A percentile compares a stretch with the other conserved stretches of the same genome.
phyloP scores from a whole-genome alignment of 495 filamentous ascomycete genomes.

The Xylaria bambusicola region DNA sequence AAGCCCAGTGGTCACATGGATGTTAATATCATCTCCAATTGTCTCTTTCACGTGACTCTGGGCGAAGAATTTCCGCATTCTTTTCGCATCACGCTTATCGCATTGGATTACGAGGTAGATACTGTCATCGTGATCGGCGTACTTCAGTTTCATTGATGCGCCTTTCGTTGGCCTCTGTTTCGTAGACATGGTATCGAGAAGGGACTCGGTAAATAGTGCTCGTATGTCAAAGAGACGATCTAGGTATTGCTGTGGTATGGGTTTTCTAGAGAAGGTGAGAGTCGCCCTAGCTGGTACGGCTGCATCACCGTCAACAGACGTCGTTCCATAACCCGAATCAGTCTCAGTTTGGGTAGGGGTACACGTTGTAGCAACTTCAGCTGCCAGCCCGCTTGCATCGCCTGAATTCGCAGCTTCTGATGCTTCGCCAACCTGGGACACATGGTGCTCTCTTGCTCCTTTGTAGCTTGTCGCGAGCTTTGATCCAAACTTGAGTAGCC shows the following conservation, averaged over 20 bases:
- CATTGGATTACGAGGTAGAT: not conserved
- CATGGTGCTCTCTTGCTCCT: not conserved
- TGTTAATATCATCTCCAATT: not conserved
- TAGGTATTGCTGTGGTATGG: constrained; percentile 15
- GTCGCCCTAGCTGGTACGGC: not conserved
- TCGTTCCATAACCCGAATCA: not conserved
- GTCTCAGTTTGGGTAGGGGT: not conserved
- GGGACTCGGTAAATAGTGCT: constrained; percentile 19
- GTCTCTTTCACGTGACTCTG: not conserved
- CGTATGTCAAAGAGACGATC: constrained; percentile 32
- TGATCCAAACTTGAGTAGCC: not conserved
- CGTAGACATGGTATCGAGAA: constrained; percentile 18
- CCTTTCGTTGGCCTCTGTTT: not conserved
- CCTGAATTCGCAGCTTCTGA: not conserved
- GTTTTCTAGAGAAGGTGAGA: constrained; percentile 18
- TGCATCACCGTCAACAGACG: not conserved
- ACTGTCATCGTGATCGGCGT: not conserved
- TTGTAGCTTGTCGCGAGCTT: not conserved
- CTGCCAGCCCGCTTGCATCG: not conserved
- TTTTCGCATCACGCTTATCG: constrained; percentile 5
- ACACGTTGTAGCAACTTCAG: not conserved
- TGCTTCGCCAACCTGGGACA: not conserved
- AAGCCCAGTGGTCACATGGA: not conserved
- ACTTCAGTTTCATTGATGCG: not conserved
- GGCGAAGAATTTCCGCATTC: constrained; percentile 29